Conservation (phyloP, 2,329 filamentous ascomycete species). For the Aspergillus jensenii region DNA sequence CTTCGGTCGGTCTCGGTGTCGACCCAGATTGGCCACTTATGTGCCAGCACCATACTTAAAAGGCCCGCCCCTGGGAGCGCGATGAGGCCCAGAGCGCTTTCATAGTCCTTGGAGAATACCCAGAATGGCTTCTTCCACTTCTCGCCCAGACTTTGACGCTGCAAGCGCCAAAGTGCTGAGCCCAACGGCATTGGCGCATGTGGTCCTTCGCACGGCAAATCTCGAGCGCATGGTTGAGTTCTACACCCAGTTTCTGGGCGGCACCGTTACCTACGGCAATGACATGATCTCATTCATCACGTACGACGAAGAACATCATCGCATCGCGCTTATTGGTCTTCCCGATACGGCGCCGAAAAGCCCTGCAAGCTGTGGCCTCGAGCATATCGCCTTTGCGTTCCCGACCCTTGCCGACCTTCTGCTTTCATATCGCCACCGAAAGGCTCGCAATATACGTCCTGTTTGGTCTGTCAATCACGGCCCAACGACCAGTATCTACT, state of each 20-base stretch:
- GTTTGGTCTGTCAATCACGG: slow-evolving; percentile 51
- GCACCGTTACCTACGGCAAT: background rate
- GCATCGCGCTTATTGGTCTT: slow-evolving; percentile 31
- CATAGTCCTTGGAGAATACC: no score
- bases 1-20: no score
- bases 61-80: no score
- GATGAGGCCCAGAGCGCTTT: background rate
- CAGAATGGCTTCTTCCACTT: background rate
- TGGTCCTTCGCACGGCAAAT: background rate
- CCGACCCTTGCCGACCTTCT: slow-evolving; percentile 34
- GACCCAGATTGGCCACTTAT: no score
- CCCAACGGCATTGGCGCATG: slow-evolving; percentile 12
- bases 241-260: background rate
- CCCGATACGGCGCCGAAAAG: slow-evolving; percentile 22
- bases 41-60: no score
- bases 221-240: background rate
- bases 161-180: background rate
- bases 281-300: slow-evolving; percentile 35
- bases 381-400: slow-evolving; percentile 47
- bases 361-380: slow-evolving; percentile 22
- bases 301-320: slow-evolving; percentile 52
- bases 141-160: background rate
- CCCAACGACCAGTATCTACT: slow-evolving; percentile 48
- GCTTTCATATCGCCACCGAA: slow-evolving; percentile 39
- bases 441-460: slow-evolving; percentile 39